A percentile compares a stretch with the other conserved stretches of the same genome.
Evolutionary conservation across 257 asterid species (phyloP).

Genomic region (Solanum sejunctum): DNA sequence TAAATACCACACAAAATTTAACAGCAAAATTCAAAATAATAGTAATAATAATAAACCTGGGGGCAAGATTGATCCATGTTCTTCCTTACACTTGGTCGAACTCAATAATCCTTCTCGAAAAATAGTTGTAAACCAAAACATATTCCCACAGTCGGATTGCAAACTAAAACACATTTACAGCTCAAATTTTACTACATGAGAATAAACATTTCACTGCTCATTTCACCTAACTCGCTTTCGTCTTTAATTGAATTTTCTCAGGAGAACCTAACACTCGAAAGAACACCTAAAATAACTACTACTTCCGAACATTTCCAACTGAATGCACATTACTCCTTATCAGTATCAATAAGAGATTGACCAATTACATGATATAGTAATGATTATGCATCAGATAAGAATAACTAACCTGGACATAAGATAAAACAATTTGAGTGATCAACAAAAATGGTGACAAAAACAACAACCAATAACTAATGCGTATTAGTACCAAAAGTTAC

Average conservation of each 20-base stretch:
- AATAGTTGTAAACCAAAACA: background rate
- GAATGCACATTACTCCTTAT: background rate
- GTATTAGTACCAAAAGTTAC: background rate
- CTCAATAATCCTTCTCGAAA: background rate
- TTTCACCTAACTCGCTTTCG: background rate
- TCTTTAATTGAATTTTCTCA: background rate
- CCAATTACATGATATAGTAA: background rate
- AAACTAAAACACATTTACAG: background rate
- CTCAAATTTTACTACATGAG: background rate
- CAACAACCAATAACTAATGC: background rate
- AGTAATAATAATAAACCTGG: background rate
- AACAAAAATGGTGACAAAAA: background rate
- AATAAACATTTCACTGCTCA: background rate
- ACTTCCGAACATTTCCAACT: background rate
- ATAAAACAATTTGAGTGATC: background rate
- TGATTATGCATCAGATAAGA: background rate
- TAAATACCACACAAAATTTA: background rate
- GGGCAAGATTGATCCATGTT: background rate
- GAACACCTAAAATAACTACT: background rate
- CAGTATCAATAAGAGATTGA: background rate
- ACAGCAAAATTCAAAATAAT: background rate
- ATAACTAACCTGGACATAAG: background rate
- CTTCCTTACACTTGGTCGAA: background rate
- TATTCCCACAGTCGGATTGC: background rate
- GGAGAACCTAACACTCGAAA: conserved; percentile 3